Evolutionary conservation across 169 alveolate species (phyloP).

Genomic region (Pseudocohnilembus persalinus): DNA sequence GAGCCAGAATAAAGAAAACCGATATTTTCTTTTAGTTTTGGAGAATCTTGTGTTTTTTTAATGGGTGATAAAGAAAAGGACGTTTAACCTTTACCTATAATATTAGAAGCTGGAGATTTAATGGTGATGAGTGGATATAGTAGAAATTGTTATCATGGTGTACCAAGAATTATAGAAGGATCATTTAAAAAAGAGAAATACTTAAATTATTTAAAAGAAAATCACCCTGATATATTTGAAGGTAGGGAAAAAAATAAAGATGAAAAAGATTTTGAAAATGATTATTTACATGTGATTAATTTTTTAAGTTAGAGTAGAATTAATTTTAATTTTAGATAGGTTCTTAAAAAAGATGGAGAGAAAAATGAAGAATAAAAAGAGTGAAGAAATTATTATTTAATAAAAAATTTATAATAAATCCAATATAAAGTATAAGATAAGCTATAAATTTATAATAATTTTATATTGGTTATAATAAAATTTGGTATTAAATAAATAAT

Average conservation of each 20-base stretch:
- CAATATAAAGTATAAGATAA: too few species aligned
- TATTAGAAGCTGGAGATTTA: constrained; percentile 29
- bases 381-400: too few species aligned
- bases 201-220: constrained; percentile 1
- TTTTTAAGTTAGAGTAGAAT: neutral
- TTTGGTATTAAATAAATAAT: too few species aligned
- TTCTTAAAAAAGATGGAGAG: too few species aligned
- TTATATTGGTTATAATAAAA: too few species aligned
- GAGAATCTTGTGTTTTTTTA: constrained; percentile 22
- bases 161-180: constrained; percentile 20
- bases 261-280: constrained; percentile 11
- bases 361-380: too few species aligned
- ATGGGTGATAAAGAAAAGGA: constrained; percentile 35
- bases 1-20: constrained; percentile 24
- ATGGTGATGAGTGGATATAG: constrained; percentile 41
- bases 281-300: constrained; percentile 6
- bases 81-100: constrained; percentile 23
- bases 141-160: constrained; percentile 38
- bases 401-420: too few species aligned
- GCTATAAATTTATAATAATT: too few species aligned
- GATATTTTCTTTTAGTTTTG: constrained; percentile 31
- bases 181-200: constrained; percentile 22
- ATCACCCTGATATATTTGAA: constrained; percentile 12
- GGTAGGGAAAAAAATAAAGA: constrained; percentile 4
- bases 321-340: constrained; percentile 16